Conservation (phyloP, 495 filamentous ascomycete genomes). For the Lasiosphaeria ovina region DNA sequence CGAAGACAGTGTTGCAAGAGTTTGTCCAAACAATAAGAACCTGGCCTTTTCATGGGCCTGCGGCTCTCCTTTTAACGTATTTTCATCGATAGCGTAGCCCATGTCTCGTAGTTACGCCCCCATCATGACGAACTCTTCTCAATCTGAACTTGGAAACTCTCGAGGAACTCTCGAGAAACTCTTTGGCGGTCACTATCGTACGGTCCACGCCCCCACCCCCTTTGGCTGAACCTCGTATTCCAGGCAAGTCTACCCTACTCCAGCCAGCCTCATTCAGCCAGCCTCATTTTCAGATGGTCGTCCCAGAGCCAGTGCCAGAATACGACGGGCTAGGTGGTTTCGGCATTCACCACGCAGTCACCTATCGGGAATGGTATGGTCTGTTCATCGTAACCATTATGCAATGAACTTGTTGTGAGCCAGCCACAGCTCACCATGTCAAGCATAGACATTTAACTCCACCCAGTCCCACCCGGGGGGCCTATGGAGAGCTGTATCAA, state of each 20-base stretch:
- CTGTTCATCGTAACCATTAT: not conserved
- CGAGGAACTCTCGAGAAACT: not conserved
- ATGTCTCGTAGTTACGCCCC: not conserved
- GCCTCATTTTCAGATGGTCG: not conserved
- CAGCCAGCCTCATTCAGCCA: too few relatives aligned
- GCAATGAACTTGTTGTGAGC: not conserved
- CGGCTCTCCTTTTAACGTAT: not conserved
- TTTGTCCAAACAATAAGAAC: not conserved
- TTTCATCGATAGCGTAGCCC: not conserved
- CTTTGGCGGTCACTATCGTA: not conserved
- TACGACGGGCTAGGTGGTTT: not conserved
- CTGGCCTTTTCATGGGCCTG: not conserved
- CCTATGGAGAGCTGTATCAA: not conserved
- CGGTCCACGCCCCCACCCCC: not conserved
- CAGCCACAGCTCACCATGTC: not conserved
- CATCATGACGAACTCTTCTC: not conserved
- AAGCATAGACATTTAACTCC: not conserved
- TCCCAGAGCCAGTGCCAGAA: not conserved
- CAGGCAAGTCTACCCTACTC: not conserved
- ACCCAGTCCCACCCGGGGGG: not conserved
- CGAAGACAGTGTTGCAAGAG: not conserved
- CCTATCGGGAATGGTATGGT: not conserved
- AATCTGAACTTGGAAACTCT: not conserved
- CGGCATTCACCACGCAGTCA: not conserved
- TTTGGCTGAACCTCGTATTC: not conserved